These are phyloP conservation scores for Xylaria longipes DNA, from an alignment of 495 filamentous ascomycete species.

Conservation along the genomic window DNA sequence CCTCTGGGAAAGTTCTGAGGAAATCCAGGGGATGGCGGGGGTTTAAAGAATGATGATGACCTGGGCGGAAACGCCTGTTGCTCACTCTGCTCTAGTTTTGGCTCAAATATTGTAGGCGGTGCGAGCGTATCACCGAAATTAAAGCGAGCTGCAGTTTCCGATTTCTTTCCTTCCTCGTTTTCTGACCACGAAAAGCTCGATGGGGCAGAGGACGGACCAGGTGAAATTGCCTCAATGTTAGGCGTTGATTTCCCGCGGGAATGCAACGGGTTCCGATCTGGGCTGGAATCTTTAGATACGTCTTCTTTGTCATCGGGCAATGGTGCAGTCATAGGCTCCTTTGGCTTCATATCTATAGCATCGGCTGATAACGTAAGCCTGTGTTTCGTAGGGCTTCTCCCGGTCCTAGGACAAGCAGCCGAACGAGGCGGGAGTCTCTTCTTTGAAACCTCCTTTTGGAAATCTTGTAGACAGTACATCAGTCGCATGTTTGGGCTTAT, in stretches of 20 bases:
- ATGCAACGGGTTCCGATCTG: constrained; percentile 44
- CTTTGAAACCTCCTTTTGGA: constrained; percentile 70
- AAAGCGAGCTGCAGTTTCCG: constrained; percentile 43
- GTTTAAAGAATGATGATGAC: constrained; percentile 41
- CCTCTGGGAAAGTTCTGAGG: constrained; percentile 43
- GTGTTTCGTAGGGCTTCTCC: constrained; percentile 56
- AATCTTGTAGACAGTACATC: constrained; percentile 96
- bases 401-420: constrained; percentile 54
- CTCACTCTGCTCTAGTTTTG: constrained; percentile 28
- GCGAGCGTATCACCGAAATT: constrained; percentile 41
- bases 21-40: constrained; percentile 48
- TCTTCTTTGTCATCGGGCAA: constrained; percentile 52
- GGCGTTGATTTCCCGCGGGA: constrained; percentile 49
- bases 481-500: constrained; percentile 98
- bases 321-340: constrained; percentile 59
- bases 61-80: constrained; percentile 34
- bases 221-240: constrained; percentile 54
- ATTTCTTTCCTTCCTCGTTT: constrained; percentile 49
- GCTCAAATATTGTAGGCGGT: constrained; percentile 41
- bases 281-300: constrained; percentile 24
- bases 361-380: constrained; percentile 59
- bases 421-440: constrained; percentile 50
- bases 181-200: constrained; percentile 59
- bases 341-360: constrained; percentile 50
- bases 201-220: constrained; percentile 65